Conservation (phyloP, 225 moss, liverwort and hornwort species). For the Rhytidiadelphus loreus region DNA sequence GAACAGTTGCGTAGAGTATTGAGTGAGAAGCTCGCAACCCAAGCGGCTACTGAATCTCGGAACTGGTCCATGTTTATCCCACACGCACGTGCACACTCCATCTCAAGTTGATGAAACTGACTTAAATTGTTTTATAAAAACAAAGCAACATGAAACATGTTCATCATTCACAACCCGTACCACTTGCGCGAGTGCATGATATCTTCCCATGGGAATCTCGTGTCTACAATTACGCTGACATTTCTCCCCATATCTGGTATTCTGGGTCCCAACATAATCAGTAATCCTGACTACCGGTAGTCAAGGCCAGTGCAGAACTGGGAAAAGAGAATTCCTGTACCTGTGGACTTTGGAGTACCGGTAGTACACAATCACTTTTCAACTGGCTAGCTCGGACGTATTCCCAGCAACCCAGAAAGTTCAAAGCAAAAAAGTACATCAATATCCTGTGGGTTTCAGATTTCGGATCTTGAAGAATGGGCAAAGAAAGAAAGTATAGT, state of each 20-base stretch:
- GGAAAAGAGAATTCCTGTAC: neutral
- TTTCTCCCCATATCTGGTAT: neutral
- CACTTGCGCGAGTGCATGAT: neutral
- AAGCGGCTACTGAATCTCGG: neutral
- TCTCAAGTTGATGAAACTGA: neutral
- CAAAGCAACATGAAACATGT: accelerated
- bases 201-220: neutral
- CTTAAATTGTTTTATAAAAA: accelerated
- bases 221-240: neutral
- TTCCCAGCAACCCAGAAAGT: no score
- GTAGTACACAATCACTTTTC: neutral
- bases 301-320: neutral
- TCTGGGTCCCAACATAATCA: neutral
- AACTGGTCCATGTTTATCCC: neutral
- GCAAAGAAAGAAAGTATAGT: no score
- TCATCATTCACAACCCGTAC: no score
- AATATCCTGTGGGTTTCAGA: neutral
- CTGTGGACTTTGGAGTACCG: neutral
- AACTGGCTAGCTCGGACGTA: no score
- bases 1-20: no score
- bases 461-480: neutral
- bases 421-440: no score
- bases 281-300: neutral
- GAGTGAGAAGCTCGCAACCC: neutral
- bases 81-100: neutral